Percentiles rank a stretch among this genome's conserved stretches.
Conservation (phyloP, 257 asterid species). For the Lantana camara region DNA sequence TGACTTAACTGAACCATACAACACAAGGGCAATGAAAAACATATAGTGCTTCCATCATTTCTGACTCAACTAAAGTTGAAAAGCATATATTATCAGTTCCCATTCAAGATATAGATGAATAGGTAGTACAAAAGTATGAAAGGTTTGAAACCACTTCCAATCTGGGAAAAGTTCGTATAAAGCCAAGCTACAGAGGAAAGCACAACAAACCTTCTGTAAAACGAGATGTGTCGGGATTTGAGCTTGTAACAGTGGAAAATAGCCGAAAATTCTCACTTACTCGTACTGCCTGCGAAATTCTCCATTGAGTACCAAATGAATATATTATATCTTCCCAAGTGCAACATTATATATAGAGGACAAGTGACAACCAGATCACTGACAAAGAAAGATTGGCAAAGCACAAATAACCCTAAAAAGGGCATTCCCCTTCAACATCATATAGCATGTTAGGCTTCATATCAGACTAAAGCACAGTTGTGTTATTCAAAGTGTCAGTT, state of each 20-base stretch:
- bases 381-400: no score
- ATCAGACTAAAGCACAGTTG: no score
- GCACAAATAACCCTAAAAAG: no score
- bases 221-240: slow-evolving; percentile 59
- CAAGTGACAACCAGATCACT: no score
- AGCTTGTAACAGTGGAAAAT: slow-evolving; percentile 82
- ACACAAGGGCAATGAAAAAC: slow-evolving; percentile 2
- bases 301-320: slow-evolving; percentile 3
- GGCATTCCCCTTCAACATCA: no score
- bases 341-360: no score
- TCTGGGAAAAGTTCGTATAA: neutral
- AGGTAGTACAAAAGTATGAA: neutral
- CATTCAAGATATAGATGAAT: neutral
- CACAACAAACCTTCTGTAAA: slow-evolving; percentile 61
- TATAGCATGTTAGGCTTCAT: no score
- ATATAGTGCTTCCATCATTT: no score
- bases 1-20: neutral
- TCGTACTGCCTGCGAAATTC: slow-evolving; percentile 65
- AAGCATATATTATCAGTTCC: neutral
- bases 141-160: neutral
- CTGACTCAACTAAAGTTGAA: slow-evolving; percentile 1
- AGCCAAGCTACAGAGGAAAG: slow-evolving; percentile 15
- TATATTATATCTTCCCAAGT: neutral
- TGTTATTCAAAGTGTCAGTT: no score
- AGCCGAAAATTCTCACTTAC: slow-evolving; percentile 78